These are phyloP conservation scores for Metschnikowia similis DNA, from an alignment of 805 yeast species.

Conservation along the genomic window DNA sequence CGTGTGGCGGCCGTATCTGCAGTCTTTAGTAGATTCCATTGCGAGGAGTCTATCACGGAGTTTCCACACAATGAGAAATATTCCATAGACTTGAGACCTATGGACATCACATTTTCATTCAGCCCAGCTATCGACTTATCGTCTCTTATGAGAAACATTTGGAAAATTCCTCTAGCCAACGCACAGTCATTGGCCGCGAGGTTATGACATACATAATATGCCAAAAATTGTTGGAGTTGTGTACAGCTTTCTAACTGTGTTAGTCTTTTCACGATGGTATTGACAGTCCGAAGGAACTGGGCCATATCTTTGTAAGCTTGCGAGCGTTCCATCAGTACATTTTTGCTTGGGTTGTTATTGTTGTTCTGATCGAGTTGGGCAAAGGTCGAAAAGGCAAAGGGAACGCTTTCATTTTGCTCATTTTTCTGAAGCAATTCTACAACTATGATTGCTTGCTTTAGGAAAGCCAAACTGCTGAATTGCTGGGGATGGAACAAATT, in stretches of 20 bases:
- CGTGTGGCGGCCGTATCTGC: conserved; percentile 3
- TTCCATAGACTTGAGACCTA: conserved; percentile 36
- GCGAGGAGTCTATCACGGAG: conserved; percentile 25
- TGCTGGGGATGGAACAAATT: conserved; percentile 3
- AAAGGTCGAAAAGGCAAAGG: conserved; percentile 28
- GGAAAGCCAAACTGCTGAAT: neutral
- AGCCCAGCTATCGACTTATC: conserved; percentile 57
- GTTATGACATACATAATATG: conserved; percentile 23
- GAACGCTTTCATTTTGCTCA: conserved; percentile 1
- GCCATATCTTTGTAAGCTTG: conserved; percentile 20
- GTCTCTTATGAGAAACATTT: conserved; percentile 58
- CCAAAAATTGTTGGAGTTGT: conserved; percentile 27
- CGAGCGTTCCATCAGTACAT: conserved; percentile 19
- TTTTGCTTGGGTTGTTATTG: conserved; percentile 34
- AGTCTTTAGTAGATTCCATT: conserved; percentile 17
- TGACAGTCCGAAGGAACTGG: conserved; percentile 20
- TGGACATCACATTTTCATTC: conserved; percentile 25
- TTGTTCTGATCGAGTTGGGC: conserved; percentile 35
- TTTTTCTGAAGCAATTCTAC: neutral
- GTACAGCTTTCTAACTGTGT: conserved; percentile 16
- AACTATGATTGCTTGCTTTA: neutral
- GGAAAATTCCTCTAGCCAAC: conserved; percentile 61
- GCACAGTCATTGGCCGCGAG: conserved; percentile 31
- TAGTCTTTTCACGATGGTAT: conserved; percentile 17
- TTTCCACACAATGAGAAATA: conserved; percentile 37